phyloP scores from a whole-genome alignment of 257 asterid species.

The Lavandula angustifolia region DNA sequence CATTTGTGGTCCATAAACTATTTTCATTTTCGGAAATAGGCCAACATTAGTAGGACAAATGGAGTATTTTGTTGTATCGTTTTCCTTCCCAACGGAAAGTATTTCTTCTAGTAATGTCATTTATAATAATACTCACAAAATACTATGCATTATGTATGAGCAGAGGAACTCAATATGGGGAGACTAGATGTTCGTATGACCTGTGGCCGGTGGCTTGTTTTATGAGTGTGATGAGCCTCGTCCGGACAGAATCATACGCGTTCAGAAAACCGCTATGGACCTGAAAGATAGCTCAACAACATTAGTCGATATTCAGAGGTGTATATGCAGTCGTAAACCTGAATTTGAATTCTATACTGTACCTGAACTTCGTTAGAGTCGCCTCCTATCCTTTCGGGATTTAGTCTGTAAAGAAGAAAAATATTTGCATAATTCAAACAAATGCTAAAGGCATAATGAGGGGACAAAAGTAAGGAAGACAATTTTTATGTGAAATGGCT shows the following conservation, averaged over 20 bases:
- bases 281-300: slow-evolving; percentile 41
- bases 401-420: slow-evolving; percentile 58
- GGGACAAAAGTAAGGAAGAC: slow-evolving; percentile 15
- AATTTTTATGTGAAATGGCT: slow-evolving; percentile 10
- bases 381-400: slow-evolving; percentile 97
- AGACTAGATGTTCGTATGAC: slow-evolving; percentile 34
- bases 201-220: slow-evolving; percentile 74
- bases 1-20: no score
- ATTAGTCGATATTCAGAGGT: slow-evolving; percentile 17
- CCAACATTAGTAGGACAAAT: no score
- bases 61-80: no score
- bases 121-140: background rate
- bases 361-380: slow-evolving; percentile 95
- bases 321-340: slow-evolving; percentile 7
- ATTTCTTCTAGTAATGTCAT: no score
- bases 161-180: slow-evolving; percentile 3
- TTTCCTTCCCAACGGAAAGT: no score
- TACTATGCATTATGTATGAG: background rate
- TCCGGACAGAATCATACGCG: slow-evolving; percentile 94
- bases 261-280: slow-evolving; percentile 92
- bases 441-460: slow-evolving; percentile 11
- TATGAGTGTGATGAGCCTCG: slow-evolving; percentile 74
- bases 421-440: slow-evolving; percentile 22
- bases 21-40: no score
- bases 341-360: slow-evolving; percentile 17